Evolutionary conservation across 306 rosid species (phyloP), one percentile per base, ranked within the genome.

Genomic region (Luffa aegyptiaca): DNA sequence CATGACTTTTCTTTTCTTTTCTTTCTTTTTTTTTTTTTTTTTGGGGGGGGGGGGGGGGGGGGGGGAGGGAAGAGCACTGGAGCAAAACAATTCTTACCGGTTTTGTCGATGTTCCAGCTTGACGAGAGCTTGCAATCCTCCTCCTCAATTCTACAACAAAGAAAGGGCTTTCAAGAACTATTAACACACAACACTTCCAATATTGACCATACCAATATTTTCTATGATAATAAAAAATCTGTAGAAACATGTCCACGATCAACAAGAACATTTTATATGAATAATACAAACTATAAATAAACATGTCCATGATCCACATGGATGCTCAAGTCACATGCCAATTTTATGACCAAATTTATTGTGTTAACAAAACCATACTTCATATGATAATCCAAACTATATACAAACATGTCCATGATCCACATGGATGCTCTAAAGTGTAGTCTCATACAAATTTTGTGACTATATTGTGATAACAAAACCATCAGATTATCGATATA

Each of bases 81-180:
- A 26, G 31, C 74, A 83, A 78, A 76, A 74, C 5, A 80, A 59
- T 33, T 81, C 90, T 84, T 81, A 90, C 96, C 56, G 89, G 86
- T 81, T 88, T 87, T 72, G 79, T 79, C 42, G 91, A 89, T 61
- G 90, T 75, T 82, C 85, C 90, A 36, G 88, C 85, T 78, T 87
- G 89, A 78, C 76, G 75, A 79, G 87, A 87, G 82, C 87, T 86
- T 53, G 86, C 84, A 71, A 86, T 87, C 86, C 86, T 88, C 88
- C 92, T 89, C 82, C 80, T 88, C 85, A 93, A 89, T 51, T 90
- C 99, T 96, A 81, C 86, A 87, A 74, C 81, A 71, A 75, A 76
- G 81, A 36, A 70, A 81, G 83, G 36, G 10, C 57, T 46, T 65
- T 68, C 78, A 75, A 75, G 33, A 73, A 49, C 61, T 46, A 82